Evolutionary conservation across 2,329 filamentous ascomycete species (phyloP).

Genomic region (Monilinia laxa): DNA sequence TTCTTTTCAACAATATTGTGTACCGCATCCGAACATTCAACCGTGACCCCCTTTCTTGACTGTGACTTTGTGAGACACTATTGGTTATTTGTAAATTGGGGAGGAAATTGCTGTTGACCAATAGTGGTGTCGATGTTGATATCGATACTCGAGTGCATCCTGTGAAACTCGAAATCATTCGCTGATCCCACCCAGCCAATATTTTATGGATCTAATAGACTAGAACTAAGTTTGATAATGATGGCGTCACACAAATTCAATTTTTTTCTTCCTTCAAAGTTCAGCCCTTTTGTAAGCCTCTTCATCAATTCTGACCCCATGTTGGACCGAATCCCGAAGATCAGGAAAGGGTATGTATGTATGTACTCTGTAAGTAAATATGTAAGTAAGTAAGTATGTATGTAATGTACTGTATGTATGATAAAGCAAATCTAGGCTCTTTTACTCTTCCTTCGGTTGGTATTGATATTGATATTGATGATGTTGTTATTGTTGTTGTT

Average conservation of each 20-base stretch:
- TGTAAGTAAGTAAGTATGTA: too few species aligned
- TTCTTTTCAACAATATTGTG: too few species aligned
- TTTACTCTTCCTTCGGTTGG: not conserved
- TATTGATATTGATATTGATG: not conserved
- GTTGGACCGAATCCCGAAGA: constrained; percentile 1
- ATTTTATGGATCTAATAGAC: too few species aligned
- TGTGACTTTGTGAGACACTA: not conserved
- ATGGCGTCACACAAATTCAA: constrained; percentile 21
- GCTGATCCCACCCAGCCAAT: too few species aligned
- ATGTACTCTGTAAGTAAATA: too few species aligned
- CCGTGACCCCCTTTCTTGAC: not conserved
- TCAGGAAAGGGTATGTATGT: not conserved
- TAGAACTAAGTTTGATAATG: not conserved
- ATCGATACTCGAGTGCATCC: too few species aligned
- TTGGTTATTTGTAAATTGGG: not conserved
- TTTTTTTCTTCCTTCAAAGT: constrained; percentile 2
- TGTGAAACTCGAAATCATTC: too few species aligned
- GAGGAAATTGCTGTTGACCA: not conserved
- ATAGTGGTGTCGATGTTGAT: not conserved
- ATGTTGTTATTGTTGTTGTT: too few species aligned
- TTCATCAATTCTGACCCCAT: constrained; percentile 6
- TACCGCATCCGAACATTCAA: too few species aligned
- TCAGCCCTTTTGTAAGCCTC: constrained; percentile 1
- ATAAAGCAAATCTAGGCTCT: too few species aligned
- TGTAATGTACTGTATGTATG: too few species aligned